phyloP scores from a whole-genome alignment of 2,329 filamentous ascomycete species.

The Colletotrichum sp. region DNA sequence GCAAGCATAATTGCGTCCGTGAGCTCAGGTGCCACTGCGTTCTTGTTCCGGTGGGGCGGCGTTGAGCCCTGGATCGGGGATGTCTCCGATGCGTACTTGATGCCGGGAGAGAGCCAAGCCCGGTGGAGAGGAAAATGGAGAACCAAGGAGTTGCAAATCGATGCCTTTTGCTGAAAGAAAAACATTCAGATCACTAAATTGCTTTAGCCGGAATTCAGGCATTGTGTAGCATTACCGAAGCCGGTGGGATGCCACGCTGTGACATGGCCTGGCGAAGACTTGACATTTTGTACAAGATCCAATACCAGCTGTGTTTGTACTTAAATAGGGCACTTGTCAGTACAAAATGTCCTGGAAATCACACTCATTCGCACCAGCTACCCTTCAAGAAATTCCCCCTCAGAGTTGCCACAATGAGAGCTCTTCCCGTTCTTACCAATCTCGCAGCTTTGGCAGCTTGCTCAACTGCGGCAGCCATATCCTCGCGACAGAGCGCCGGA shows the following conservation, averaged over 20 bases:
- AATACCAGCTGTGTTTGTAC: not conserved
- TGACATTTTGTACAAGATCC: not conserved
- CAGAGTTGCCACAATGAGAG: not conserved
- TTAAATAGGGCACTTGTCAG: not conserved
- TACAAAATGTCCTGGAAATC: not conserved
- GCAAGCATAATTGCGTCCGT: not conserved
- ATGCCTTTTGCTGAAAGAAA: not conserved
- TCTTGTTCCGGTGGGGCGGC: not conserved
- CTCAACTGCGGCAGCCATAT: not conserved
- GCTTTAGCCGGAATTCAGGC: not conserved
- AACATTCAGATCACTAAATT: not conserved
- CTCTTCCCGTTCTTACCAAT: not conserved
- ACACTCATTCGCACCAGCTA: not conserved
- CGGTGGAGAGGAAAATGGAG: not conserved
- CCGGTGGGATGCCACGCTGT: not conserved
- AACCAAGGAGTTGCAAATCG: not conserved
- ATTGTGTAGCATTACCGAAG: not conserved
- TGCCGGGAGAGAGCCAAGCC: not conserved
- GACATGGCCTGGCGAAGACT: accelerated
- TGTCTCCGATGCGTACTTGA: not conserved
- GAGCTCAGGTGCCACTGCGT: not conserved
- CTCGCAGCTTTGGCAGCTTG: not conserved
- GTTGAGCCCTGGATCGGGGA: not conserved
- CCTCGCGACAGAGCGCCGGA: not conserved
- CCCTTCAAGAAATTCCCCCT: accelerated